A percentile compares a stretch with the other conserved stretches of the same genome.
Evolutionary conservation across 495 filamentous ascomycete species (phyloP).

Genomic region (Baudoinia panamericana): DNA sequence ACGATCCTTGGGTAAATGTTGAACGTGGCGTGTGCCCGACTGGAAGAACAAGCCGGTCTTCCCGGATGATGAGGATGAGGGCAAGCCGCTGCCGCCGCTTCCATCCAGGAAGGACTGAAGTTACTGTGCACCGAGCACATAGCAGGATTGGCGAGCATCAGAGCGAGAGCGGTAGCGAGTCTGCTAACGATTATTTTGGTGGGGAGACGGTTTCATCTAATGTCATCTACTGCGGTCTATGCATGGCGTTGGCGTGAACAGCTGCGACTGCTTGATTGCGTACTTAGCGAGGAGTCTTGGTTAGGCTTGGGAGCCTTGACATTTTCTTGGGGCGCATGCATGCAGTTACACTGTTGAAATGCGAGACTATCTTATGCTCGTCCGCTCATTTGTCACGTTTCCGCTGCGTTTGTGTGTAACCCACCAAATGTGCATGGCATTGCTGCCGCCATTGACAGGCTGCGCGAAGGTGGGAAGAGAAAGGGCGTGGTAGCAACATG

Average conservation of each 20-base stretch:
- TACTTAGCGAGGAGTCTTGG: slow-evolving; percentile 1
- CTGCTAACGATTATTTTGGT: neutral
- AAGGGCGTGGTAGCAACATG: too few species aligned
- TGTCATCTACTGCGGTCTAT: neutral
- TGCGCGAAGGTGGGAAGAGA: too few species aligned
- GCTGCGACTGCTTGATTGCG: neutral
- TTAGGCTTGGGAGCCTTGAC: neutral
- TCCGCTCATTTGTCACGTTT: too few species aligned
- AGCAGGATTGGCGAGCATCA: neutral
- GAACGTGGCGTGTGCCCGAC: too few species aligned
- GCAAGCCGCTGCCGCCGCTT: neutral
- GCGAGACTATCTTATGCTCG: neutral
- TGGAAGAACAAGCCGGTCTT: slow-evolving; percentile 1
- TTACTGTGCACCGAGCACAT: neutral
- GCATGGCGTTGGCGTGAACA: neutral
- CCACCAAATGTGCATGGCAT: too few species aligned
- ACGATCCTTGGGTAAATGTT: too few species aligned
- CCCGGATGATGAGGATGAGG: neutral
- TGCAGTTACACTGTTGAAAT: too few species aligned
- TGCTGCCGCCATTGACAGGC: too few species aligned
- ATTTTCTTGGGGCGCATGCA: too few species aligned
- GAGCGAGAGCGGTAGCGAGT: neutral
- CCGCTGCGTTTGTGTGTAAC: too few species aligned
- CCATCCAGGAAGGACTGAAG: too few species aligned
- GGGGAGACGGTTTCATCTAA: neutral